A percentile compares a stretch with the other conserved stretches of the same genome.
Evolutionary conservation across 176 grass and related monocot species (phyloP).

Genomic region (Aegilops longissima): DNA sequence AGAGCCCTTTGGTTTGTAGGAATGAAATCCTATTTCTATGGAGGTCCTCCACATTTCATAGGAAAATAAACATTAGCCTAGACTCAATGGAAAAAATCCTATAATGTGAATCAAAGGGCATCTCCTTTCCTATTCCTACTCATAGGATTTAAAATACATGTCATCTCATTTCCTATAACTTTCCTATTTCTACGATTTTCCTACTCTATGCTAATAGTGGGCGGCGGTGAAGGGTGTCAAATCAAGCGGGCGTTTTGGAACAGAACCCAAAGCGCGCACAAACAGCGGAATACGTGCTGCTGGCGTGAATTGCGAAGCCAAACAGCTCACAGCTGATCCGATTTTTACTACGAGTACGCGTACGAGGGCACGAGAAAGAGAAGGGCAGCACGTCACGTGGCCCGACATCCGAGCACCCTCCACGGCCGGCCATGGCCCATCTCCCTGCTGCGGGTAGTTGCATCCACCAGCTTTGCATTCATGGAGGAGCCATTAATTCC

Average conservation of each 20-base stretch:
- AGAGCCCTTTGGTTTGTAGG: too few relatives aligned
- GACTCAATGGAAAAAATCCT: too few relatives aligned
- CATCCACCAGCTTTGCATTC: constrained; percentile 22
- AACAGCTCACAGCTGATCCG: not conserved
- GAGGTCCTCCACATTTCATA: too few relatives aligned
- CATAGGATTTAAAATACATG: too few relatives aligned
- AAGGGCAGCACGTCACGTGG: constrained; percentile 32
- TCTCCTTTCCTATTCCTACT: too few relatives aligned
- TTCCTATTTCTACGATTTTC: too few relatives aligned
- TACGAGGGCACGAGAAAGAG: constrained; percentile 2
- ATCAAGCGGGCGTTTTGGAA: not conserved
- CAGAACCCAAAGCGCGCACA: not conserved
- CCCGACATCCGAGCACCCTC: not conserved
- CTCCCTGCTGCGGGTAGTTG: not conserved
- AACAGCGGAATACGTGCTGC: not conserved
- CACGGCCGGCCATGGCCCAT: not conserved
- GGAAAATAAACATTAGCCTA: too few relatives aligned
- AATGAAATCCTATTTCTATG: too few relatives aligned
- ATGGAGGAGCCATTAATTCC: constrained; percentile 37
- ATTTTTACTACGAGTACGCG: not conserved
- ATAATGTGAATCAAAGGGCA: too few relatives aligned
- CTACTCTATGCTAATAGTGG: too few relatives aligned
- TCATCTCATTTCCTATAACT: too few relatives aligned
- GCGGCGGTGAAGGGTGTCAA: not conserved
- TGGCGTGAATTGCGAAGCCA: not conserved